Percentiles rank a stretch among this genome's conserved stretches.
These are phyloP conservation scores for Annulohypoxylon nitens DNA, from an alignment of 495 filamentous ascomycete species.

Conservation along the genomic window DNA sequence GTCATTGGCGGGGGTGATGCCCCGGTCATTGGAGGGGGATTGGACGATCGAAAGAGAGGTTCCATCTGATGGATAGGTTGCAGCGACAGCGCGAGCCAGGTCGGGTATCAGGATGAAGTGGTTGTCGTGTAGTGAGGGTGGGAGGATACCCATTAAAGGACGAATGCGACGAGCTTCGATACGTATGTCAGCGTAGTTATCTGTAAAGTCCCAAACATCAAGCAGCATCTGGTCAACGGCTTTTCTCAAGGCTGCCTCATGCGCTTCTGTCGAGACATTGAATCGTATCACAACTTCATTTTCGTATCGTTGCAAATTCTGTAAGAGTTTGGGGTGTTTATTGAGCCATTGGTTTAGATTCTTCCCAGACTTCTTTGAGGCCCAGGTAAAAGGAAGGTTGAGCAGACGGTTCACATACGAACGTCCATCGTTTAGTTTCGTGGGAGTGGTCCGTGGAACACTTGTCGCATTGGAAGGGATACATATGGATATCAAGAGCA, in stretches of 20 bases:
- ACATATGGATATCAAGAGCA: constrained; percentile 20
- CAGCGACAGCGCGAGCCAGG: constrained; percentile 79
- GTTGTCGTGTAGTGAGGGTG: constrained; percentile 76
- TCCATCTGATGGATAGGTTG: constrained; percentile 74
- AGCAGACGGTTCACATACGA: constrained; percentile 48
- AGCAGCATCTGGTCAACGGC: constrained; percentile 82
- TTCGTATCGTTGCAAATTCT: constrained; percentile 67
- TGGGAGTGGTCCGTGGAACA: constrained; percentile 21
- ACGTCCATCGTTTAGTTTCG: constrained; percentile 10
- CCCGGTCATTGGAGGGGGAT: constrained; percentile 42
- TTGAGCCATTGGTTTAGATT: constrained; percentile 43
- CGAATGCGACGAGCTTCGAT: constrained; percentile 81
- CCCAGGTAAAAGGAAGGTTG: constrained; percentile 32
- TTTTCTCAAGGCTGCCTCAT: constrained; percentile 78
- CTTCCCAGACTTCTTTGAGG: constrained; percentile 36
- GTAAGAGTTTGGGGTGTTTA: constrained; percentile 52
- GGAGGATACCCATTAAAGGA: constrained; percentile 85
- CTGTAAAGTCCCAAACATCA: constrained; percentile 90
- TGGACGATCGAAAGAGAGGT: constrained; percentile 37
- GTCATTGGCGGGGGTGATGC: constrained; percentile 37
- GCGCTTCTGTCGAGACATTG: constrained; percentile 75
- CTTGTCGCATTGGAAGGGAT: constrained; percentile 27
- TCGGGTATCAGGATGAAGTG: constrained; percentile 84
- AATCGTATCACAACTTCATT: constrained; percentile 90
- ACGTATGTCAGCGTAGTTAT: constrained; percentile 88